phyloP scores from a whole-genome alignment of 2,329 filamentous ascomycete species.

The Cladosporium cucumerinum region DNA sequence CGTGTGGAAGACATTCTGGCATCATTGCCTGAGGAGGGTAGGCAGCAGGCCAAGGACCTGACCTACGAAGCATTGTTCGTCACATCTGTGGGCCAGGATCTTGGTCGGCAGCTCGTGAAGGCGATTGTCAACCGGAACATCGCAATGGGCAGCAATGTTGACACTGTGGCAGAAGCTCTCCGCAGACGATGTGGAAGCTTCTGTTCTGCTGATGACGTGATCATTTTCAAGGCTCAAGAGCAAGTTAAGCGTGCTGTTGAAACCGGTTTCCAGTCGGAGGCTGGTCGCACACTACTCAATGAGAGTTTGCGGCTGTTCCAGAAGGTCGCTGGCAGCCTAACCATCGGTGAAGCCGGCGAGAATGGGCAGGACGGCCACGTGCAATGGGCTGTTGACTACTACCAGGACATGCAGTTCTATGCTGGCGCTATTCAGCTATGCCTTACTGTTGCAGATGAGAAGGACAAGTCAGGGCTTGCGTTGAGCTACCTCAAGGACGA shows the following conservation, averaged over 20 bases:
- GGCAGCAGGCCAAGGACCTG: constrained; percentile 67
- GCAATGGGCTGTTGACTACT: constrained; percentile 72
- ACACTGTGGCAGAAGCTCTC: constrained; percentile 93
- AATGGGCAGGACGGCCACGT: constrained; percentile 61
- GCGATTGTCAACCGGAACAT: constrained; percentile 98
- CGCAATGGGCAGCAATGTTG: constrained; percentile 92
- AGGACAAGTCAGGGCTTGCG: constrained; percentile 82
- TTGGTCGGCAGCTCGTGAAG: constrained; percentile 93
- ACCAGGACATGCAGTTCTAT: constrained; percentile 79
- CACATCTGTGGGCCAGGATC: constrained; percentile 71
- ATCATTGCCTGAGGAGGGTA: constrained; percentile 67
- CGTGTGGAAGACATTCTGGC: constrained; percentile 82
- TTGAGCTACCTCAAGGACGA: constrained; percentile 84
- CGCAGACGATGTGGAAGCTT: constrained; percentile 91
- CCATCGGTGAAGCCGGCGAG: constrained; percentile 43
- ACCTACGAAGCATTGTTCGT: constrained; percentile 90
- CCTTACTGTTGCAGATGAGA: constrained; percentile 75
- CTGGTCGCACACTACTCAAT: constrained; percentile 74
- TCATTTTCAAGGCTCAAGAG: constrained; percentile 98
- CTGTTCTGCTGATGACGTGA: constrained; percentile 93
- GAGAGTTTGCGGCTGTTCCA: constrained; percentile 87
- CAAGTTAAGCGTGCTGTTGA: constrained; percentile 85
- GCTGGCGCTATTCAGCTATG: constrained; percentile 85
- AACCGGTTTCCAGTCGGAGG: constrained; percentile 68
- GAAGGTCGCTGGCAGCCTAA: constrained; percentile 79